phyloP scores from a whole-genome alignment of 169 alveolate genomes.

The Plasmodium inui region DNA sequence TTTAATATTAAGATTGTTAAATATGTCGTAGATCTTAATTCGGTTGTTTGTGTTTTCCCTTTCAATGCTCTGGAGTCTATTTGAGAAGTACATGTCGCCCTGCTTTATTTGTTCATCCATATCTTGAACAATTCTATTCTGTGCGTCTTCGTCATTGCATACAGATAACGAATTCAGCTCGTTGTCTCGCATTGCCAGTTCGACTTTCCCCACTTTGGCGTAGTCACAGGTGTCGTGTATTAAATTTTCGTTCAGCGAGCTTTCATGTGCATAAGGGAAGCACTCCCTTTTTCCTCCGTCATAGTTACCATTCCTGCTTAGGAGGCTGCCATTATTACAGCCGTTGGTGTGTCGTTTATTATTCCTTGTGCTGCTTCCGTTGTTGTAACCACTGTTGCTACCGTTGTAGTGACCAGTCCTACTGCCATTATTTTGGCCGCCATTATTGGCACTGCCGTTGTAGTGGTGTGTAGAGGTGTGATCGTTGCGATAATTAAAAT shows the following conservation, averaged over 20 bases:
- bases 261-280: background rate
- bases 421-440: background rate
- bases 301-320: background rate
- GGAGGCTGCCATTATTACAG: background rate
- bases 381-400: background rate
- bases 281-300: background rate
- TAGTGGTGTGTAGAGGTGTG: slow-evolving; percentile 4
- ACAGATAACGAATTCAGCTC: background rate
- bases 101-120: slow-evolving; percentile 19
- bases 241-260: background rate
- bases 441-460: background rate
- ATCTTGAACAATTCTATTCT: slow-evolving; percentile 11
- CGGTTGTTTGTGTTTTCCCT: slow-evolving; percentile 4
- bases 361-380: background rate
- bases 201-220: background rate
- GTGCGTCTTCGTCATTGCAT: slow-evolving; percentile 9
- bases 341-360: background rate
- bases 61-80: background rate
- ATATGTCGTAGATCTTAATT: slow-evolving; percentile 44
- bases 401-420: background rate
- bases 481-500: slow-evolving; percentile 6
- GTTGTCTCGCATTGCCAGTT: background rate
- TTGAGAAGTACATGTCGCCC: background rate
- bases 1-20: slow-evolving; percentile 20
- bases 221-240: background rate